Percentiles rank a stretch among this genome's conserved stretches.
Evolutionary conservation across 495 filamentous ascomycete species (phyloP).

Genomic region (Podospora pseudocomata): DNA sequence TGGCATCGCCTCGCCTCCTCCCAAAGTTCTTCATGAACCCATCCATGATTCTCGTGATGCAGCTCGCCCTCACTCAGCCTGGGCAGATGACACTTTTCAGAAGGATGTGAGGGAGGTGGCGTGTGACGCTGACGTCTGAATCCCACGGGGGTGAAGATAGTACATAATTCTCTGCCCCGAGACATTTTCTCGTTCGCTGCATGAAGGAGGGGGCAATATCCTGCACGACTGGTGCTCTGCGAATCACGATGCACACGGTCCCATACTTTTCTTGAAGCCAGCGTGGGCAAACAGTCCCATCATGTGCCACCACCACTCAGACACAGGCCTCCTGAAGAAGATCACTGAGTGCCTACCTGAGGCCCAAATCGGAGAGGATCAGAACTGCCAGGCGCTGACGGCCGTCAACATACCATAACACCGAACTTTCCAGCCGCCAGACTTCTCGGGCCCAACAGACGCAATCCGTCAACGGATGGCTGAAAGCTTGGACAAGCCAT

Average conservation of each 20-base stretch:
- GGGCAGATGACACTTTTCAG: background rate
- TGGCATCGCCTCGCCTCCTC: constrained; percentile 3
- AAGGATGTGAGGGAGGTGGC: constrained; percentile 1
- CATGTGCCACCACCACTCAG: background rate
- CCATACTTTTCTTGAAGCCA: background rate
- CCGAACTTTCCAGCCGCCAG: constrained; percentile 3
- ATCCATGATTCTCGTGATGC: background rate
- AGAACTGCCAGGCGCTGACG: background rate
- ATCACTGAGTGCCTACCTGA: background rate
- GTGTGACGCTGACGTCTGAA: background rate
- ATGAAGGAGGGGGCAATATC: background rate
- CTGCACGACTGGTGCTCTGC: background rate
- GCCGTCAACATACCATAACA: background rate
- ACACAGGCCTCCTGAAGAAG: background rate
- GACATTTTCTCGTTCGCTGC: background rate
- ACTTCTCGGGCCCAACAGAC: background rate
- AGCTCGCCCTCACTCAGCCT: background rate
- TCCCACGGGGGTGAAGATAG: background rate
- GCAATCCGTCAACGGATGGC: constrained; percentile 2
- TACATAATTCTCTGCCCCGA: background rate
- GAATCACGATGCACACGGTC: background rate
- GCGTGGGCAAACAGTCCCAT: background rate
- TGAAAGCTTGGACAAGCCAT: constrained; percentile 5
- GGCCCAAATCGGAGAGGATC: background rate
- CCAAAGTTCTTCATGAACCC: background rate